Base-by-base conservation (phyloP, 306 rosid genomes). In the Erythrophleum fordii region DNA sequence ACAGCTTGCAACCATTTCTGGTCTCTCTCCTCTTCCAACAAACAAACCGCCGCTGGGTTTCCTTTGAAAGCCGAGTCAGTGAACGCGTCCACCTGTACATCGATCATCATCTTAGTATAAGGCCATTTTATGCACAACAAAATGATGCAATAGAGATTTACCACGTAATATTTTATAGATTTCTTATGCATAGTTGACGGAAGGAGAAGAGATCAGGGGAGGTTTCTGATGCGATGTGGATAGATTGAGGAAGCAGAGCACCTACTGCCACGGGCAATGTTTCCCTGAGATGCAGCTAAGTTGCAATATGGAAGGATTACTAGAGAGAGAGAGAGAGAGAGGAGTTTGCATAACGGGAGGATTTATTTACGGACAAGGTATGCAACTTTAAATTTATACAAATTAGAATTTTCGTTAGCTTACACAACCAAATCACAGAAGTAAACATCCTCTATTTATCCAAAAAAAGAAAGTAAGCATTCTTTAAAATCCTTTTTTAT, bases 31-130 rank as follows among this genome's bases (percentile, higher is more conserved):
- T 89, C 87, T 64, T 83, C 91, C 3, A 87, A 70, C 6, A 87
- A 48, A 72, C 91, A 89, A 67, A 89, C 88, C 12, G 88, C 91
- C 0, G 91, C 91, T 4, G 91, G 93, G 70, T 89, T 87, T 12
- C 93, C 93, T 66, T 85, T 85, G 82, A 89, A 89, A 1, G 93
- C 66, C 2, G 87, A 83, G 9, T 85, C 93, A 13, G 91, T 76
- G 83, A 89, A 89, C 2, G 89, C 91, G 44, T 89, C 91, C 14
- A 89, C 89, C 91, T 89, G 71, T 46, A 29, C 8, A 60, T 64
- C 51, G 70, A 37, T 37, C 8, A 59, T 62, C 60, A 8, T 18
- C 25, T 0, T 8, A 16, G 7, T 14, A 3, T 16, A 16, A 49
- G 16, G 55, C 17, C 2, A 2, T 45, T 12, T 45, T n/a, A 35